A percentile compares a stretch with the other conserved stretches of the same genome.
Conservation (phyloP, 2,329 filamentous ascomycete genomes). For the Cryoendolithus antarcticus region DNA sequence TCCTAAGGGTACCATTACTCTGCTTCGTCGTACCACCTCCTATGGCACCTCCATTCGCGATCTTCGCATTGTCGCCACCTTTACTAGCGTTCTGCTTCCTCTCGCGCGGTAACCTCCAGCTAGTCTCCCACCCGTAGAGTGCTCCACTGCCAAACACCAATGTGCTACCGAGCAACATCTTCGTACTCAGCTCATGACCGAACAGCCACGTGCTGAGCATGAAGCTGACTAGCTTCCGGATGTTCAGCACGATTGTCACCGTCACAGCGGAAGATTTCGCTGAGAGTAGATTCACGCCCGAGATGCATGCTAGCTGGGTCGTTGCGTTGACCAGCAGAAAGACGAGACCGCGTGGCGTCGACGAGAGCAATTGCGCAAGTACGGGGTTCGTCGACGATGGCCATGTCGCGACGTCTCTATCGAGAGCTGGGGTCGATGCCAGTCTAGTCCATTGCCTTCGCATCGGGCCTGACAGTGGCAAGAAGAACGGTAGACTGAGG, state of each 20-base stretch:
- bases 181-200: slow-evolving; percentile 64
- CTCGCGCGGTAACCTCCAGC: slow-evolving; percentile 30
- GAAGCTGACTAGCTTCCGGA: slow-evolving; percentile 84
- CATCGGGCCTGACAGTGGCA: slow-evolving; percentile 58
- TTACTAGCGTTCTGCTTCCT: slow-evolving; percentile 8
- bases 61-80: neutral
- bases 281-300: slow-evolving; percentile 87
- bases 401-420: slow-evolving; percentile 17
- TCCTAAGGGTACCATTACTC: too few relatives aligned
- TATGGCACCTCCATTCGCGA: neutral
- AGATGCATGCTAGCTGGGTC: slow-evolving; percentile 90
- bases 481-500: slow-evolving; percentile 62
- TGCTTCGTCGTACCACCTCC: too few relatives aligned
- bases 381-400: slow-evolving; percentile 4
- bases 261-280: slow-evolving; percentile 82
- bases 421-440: slow-evolving; percentile 48
- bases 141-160: slow-evolving; percentile 84
- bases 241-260: slow-evolving; percentile 91
- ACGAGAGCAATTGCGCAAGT: slow-evolving; percentile 1
- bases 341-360: slow-evolving; percentile 61
- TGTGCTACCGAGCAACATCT: slow-evolving; percentile 68
- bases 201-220: slow-evolving; percentile 89
- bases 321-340: slow-evolving; percentile 66
- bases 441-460: slow-evolving; percentile 51
- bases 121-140: slow-evolving; percentile 69